Percentiles rank a stretch among this genome's conserved stretches.
Evolutionary conservation across 768 basidiomycete genomes (phyloP).

Genomic region (Gymnopilus dilepis): DNA sequence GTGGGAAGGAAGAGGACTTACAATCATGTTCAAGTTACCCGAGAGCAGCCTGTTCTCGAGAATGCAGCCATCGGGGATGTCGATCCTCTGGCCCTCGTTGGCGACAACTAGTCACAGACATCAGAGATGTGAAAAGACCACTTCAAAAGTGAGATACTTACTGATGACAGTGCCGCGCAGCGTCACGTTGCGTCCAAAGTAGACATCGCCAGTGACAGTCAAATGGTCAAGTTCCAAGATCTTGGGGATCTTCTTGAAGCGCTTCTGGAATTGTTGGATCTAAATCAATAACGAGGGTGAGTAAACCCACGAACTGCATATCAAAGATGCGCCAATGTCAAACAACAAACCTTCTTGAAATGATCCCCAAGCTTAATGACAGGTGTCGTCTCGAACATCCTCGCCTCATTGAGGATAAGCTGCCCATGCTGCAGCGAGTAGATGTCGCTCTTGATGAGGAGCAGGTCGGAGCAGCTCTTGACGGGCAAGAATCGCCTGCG

Average conservation of each 20-base stretch:
- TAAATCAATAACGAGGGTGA: slow-evolving; percentile 26
- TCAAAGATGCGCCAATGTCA: neutral
- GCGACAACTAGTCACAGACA: slow-evolving; percentile 56
- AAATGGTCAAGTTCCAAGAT: slow-evolving; percentile 93
- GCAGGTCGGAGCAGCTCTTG: slow-evolving; percentile 85
- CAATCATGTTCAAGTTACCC: slow-evolving; percentile 86
- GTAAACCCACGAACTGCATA: neutral
- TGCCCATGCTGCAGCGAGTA: slow-evolving; percentile 91
- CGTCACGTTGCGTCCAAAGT: slow-evolving; percentile 87
- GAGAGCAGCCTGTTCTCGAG: slow-evolving; percentile 82
- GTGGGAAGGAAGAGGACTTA: slow-evolving; percentile 28
- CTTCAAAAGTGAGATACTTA: slow-evolving; percentile 24
- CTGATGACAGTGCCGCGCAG: slow-evolving; percentile 90
- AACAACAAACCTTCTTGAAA: slow-evolving; percentile 82
- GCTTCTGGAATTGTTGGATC: slow-evolving; percentile 90
- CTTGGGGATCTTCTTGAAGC: slow-evolving; percentile 93
- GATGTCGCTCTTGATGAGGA: slow-evolving; percentile 91
- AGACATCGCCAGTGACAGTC: slow-evolving; percentile 91
- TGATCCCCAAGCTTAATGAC: slow-evolving; percentile 96
- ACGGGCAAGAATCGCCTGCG: slow-evolving; percentile 93
- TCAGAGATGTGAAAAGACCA: neutral
- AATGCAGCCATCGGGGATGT: slow-evolving; percentile 83
- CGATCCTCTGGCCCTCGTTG: slow-evolving; percentile 82
- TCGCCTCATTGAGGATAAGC: slow-evolving; percentile 79
- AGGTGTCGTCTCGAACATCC: slow-evolving; percentile 89